These are phyloP conservation scores for Ogataea parapolymorpha DNA, from an alignment of 805 yeast genomes.

Conservation along the genomic window DNA sequence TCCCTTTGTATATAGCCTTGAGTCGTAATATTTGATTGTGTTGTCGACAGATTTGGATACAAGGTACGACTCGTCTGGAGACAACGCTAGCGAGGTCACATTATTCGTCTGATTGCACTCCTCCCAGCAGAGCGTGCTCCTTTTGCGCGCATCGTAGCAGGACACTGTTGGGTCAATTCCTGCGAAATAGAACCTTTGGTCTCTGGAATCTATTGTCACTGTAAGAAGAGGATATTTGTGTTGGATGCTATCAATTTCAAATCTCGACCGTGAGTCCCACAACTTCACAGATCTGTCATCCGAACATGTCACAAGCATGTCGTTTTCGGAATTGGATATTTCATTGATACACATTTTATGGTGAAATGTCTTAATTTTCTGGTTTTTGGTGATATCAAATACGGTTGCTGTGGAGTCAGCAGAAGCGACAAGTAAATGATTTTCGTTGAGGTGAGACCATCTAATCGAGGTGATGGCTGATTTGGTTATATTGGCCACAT, in stretches of 20 bases:
- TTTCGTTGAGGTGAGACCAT: constrained; percentile 49
- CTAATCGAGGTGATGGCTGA: constrained; percentile 58
- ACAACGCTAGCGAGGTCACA: constrained; percentile 53
- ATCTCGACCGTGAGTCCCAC: constrained; percentile 67
- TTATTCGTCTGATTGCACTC: constrained; percentile 45
- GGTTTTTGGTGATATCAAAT: constrained; percentile 62
- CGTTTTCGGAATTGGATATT: constrained; percentile 36
- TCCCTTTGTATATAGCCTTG: constrained; percentile 37
- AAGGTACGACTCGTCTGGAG: constrained; percentile 39
- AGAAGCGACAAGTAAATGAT: constrained; percentile 45
- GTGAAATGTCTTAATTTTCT: constrained; percentile 47
- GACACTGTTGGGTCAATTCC: constrained; percentile 67
- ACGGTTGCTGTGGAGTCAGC: constrained; percentile 60
- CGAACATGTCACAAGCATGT: constrained; percentile 46
- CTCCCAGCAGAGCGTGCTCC: constrained; percentile 42
- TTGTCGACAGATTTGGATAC: constrained; percentile 56
- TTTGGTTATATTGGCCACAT: constrained; percentile 39
- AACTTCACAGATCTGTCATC: constrained; percentile 60
- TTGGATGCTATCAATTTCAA: constrained; percentile 30
- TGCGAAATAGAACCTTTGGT: constrained; percentile 46
- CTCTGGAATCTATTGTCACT: constrained; percentile 38
- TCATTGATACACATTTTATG: constrained; percentile 48
- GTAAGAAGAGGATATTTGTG: constrained; percentile 58
- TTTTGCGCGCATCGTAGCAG: constrained; percentile 55
- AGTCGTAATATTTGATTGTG: constrained; percentile 54